Conservation (phyloP, 306 rosid species). For the Citrullus mucosospermus region DNA sequence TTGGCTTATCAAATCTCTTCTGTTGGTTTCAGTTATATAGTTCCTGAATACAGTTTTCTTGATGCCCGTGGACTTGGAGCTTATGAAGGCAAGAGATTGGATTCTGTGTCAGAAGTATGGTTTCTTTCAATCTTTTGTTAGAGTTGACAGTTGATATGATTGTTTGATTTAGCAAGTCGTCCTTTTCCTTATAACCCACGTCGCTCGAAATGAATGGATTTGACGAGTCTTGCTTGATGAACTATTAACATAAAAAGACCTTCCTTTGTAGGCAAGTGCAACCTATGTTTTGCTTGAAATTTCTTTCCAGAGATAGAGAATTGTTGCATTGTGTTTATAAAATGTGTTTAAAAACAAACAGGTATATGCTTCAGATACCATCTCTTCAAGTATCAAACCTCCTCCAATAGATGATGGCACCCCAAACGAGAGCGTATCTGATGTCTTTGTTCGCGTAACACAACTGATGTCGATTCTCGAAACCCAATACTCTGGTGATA, state of each 20-base stretch:
- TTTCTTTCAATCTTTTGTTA: conserved; percentile 7
- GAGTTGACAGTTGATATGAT: not conserved
- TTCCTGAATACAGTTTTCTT: conserved; percentile 88
- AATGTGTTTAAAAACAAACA: conserved; percentile 8
- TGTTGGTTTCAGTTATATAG: conserved; percentile 58
- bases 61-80: conserved; percentile 91
- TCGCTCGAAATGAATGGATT: not conserved
- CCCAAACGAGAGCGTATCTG: conserved; percentile 84
- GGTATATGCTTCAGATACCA: conserved; percentile 67
- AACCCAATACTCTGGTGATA: conserved; percentile 74
- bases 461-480: conserved; percentile 96
- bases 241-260: not conserved
- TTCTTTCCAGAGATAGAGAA: not conserved
- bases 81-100: conserved; percentile 74
- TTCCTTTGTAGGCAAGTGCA: not conserved
- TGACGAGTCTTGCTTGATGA: not conserved
- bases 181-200: not conserved
- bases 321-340: not conserved
- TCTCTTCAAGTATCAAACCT: conserved; percentile 58
- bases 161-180: not conserved
- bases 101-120: conserved; percentile 60
- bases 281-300: not conserved
- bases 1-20: not conserved
- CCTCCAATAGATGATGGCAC: conserved; percentile 79
- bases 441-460: conserved; percentile 76